A percentile compares a stretch with the other conserved stretches of the same genome.
These are phyloP conservation scores for Mycena amicta DNA, from an alignment of 768 basidiomycete genomes.

Conservation along the genomic window DNA sequence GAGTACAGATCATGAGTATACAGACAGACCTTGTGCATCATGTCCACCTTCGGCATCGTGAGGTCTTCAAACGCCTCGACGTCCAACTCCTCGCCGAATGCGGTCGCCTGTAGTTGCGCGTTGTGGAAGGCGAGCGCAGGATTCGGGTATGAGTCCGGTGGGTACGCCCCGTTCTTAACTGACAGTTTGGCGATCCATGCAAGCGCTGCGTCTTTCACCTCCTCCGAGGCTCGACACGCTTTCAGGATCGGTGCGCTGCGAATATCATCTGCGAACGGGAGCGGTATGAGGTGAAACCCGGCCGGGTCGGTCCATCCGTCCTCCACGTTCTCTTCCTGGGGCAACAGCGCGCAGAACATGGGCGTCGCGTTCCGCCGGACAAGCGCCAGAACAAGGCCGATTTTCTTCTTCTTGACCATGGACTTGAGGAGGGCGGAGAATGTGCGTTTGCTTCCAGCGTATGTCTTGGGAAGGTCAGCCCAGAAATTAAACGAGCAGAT, in stretches of 20 bases:
- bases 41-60: conserved; percentile 73
- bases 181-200: conserved; percentile 79
- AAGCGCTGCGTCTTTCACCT: conserved; percentile 65
- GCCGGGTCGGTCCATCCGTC: conserved; percentile 81
- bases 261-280: conserved; percentile 97
- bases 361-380: conserved; percentile 75
- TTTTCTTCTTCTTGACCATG: conserved; percentile 77
- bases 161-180: conserved; percentile 77
- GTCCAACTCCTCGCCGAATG: conserved; percentile 90
- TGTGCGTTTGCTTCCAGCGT: conserved; percentile 89
- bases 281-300: conserved; percentile 88
- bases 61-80: conserved; percentile 77
- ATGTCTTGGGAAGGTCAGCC: conserved; percentile 47
- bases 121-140: conserved; percentile 91
- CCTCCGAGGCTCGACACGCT: conserved; percentile 67
- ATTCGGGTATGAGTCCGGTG: conserved; percentile 89
- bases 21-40: conserved; percentile 71
- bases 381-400: conserved; percentile 76
- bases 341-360: conserved; percentile 80
- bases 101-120: conserved; percentile 87
- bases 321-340: conserved; percentile 78
- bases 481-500: background rate
- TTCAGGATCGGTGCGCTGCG: conserved; percentile 73
- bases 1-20: conserved; percentile 36
- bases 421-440: conserved; percentile 86